Percentiles rank a stretch among this genome's conserved stretches.
Evolutionary conservation across 208 protist genomes (phyloP).

Genomic region (Leishmania martiniquensis): DNA sequence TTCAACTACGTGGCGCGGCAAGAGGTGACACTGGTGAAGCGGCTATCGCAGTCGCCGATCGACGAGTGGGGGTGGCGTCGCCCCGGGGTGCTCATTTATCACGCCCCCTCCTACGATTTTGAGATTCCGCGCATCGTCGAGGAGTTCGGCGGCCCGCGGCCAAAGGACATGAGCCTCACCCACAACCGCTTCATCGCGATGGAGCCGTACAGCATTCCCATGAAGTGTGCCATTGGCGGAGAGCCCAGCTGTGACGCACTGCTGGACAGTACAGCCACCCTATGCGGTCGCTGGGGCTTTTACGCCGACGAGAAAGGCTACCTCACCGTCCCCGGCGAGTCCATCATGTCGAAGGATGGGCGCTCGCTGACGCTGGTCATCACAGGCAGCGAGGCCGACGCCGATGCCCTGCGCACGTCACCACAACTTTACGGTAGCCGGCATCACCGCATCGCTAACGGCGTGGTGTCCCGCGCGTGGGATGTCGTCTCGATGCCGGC

Average conservation of each 20-base stretch:
- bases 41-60: conserved; percentile 79
- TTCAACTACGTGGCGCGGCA: conserved; percentile 88
- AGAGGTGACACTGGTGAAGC: conserved; percentile 88
- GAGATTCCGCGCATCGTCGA: conserved; percentile 88
- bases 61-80: conserved; percentile 91
- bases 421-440: conserved; percentile 77
- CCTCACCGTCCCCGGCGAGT: conserved; percentile 76
- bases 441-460: conserved; percentile 81
- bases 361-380: conserved; percentile 66
- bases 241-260: conserved; percentile 83
- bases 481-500: conserved; percentile 68
- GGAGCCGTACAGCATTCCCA: conserved; percentile 91
- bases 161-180: conserved; percentile 76
- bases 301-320: conserved; percentile 87
- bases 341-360: conserved; percentile 62
- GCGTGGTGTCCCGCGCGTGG: conserved; percentile 74
- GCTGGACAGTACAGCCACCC: conserved; percentile 72
- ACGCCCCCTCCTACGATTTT: conserved; percentile 87
- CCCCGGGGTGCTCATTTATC: conserved; percentile 83
- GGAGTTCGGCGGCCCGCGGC: conserved; percentile 91
- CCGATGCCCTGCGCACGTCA: conserved; percentile 68
- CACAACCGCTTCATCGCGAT: conserved; percentile 77
- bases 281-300: conserved; percentile 90
- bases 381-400: conserved; percentile 39
- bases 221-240: conserved; percentile 84